Evolutionary conservation across 2,329 filamentous ascomycete species (phyloP).

Genomic region (Diplodia corticola): DNA sequence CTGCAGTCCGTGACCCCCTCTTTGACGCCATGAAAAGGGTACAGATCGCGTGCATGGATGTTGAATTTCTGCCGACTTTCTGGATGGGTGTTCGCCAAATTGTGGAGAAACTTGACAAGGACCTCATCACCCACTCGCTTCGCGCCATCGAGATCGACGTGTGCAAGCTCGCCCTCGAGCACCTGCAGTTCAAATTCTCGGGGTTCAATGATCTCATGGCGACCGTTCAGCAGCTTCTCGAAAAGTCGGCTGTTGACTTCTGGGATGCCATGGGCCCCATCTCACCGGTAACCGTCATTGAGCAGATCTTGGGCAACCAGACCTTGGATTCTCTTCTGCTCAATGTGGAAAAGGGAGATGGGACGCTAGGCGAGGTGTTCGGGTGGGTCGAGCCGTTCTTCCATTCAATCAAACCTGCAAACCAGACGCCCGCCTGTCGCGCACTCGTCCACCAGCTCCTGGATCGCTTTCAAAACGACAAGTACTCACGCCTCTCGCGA

Average conservation of each 20-base stretch:
- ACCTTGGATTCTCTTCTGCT: conserved; percentile 63
- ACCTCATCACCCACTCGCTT: conserved; percentile 75
- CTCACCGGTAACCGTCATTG: conserved; percentile 76
- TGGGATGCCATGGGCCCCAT: conserved; percentile 87
- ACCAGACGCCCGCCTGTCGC: conserved; percentile 77
- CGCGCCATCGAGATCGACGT: conserved; percentile 75
- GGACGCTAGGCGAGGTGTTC: conserved; percentile 64
- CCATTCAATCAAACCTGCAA: conserved; percentile 71
- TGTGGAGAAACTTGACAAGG: conserved; percentile 69
- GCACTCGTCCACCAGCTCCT: conserved; percentile 76
- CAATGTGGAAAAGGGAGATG: conserved; percentile 41
- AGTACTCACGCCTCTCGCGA: conserved; percentile 59
- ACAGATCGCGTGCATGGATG: conserved; percentile 54
- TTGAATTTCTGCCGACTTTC: conserved; percentile 65
- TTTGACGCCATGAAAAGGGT: conserved; percentile 65
- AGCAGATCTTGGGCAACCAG: conserved; percentile 76
- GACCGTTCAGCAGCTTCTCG: conserved; percentile 68
- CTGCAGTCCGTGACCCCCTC: conserved; percentile 76
- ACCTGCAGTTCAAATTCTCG: conserved; percentile 55
- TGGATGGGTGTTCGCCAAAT: conserved; percentile 79
- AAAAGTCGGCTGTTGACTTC: conserved; percentile 75
- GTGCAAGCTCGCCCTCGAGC: conserved; percentile 60
- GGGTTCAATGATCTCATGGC: conserved; percentile 70
- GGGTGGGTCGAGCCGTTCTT: conserved; percentile 80
- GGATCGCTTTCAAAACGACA: conserved; percentile 59